Base-by-base conservation (phyloP, 805 yeast species). In the Torulaspora indica region DNA sequence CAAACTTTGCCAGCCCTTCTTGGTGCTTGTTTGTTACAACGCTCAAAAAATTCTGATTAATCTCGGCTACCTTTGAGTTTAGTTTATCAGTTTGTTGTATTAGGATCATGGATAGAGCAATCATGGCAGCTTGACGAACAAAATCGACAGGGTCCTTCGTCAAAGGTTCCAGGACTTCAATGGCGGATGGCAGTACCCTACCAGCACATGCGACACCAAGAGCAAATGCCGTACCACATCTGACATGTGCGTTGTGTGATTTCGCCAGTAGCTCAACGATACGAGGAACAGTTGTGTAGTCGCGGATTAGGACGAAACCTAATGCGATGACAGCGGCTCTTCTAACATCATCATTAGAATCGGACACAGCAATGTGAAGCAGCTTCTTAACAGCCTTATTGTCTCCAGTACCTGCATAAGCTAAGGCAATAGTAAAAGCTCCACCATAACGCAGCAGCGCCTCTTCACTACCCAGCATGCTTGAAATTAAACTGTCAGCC, bases 141-240 rank as follows among this genome's bases (percentile, higher is more conserved):
- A 91, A 93, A 67, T 93, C 98, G 35, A 89, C 95, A 1, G 96
- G 81, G 67, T 93, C 98, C 60, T 85, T 87, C 22, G 91, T 79
- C 71, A 93, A 76, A 27, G 97, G 96, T 69, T 87, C 95, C 53
- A 93, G 76, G 13, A 93, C 89, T 47, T 89, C 96, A 51, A 93
- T 77, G 0, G 98, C 98, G 31, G 91, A 81, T 46, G 82, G 79
- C 43, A 85, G 71, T 3, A 90, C 93, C 61, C 93, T 82, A 38
- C 98, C 98, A 18, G 97, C 96, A 73, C 98, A 90, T 3, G 98
- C 81, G 50, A 93, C 86, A 69, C 97, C 98, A 51, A 93, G 76
- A 0, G 98, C 98, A 79, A 93, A 73, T 1, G 98, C 96, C 25
- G 97, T 86, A 71, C 98, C 98, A 63, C 93, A 93, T 66, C 98